A percentile compares a stretch with the other conserved stretches of the same genome.
Evolutionary conservation across 2,329 filamentous ascomycete species (phyloP).

Genomic region (Verticillium tricorpus): DNA sequence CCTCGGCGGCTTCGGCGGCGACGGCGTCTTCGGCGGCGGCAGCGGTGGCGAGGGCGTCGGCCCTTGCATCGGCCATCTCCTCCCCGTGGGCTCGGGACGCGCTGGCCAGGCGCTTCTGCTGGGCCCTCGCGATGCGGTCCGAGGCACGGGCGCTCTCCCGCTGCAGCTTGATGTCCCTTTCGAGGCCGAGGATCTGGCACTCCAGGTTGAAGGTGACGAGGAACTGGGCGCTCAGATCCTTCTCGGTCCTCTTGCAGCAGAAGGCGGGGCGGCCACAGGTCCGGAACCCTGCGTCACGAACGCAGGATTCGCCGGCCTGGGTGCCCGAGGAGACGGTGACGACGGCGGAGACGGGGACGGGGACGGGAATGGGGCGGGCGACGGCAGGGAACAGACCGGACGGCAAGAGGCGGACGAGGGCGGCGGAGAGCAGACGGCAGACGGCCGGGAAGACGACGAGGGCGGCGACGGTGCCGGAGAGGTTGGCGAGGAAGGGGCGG

Average conservation of each 20-base stretch:
- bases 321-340: background rate
- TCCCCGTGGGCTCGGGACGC: background rate
- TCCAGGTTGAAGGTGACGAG: background rate
- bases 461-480: background rate
- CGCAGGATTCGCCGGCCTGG: background rate
- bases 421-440: background rate
- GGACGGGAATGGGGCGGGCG: background rate
- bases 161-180: background rate
- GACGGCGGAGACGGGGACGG: too few species aligned
- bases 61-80: background rate
- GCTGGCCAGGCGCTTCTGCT: background rate
- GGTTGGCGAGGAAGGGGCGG: background rate
- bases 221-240: background rate
- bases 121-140: background rate
- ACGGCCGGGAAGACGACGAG: background rate
- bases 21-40: too few species aligned
- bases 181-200: background rate
- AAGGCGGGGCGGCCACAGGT: background rate
- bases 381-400: background rate
- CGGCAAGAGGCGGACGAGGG: background rate
- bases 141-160: background rate
- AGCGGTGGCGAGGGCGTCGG: background rate
- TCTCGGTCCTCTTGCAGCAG: background rate
- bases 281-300: background rate
- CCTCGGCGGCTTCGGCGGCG: too few species aligned